Evolutionary conservation across 371 early-diverging fungal genomes (phyloP).

Genomic region (Basidiobolus meristosporus): DNA sequence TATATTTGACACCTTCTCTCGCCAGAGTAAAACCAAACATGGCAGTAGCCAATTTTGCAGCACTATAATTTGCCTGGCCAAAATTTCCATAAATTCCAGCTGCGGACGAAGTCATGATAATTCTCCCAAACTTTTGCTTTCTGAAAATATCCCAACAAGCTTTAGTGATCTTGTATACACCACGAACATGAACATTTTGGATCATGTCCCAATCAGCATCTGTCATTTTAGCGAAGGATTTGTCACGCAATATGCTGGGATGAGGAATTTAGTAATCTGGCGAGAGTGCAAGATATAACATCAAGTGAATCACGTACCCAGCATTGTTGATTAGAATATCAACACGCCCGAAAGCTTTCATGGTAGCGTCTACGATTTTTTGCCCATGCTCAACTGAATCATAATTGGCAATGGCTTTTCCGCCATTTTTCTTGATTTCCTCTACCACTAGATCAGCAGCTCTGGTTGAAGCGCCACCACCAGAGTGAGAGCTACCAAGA

Average conservation of each 20-base stretch:
- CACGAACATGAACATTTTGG: constrained; percentile 80
- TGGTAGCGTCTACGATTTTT: constrained; percentile 88
- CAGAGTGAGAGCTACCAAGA: constrained; percentile 67
- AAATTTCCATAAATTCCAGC: constrained; percentile 98
- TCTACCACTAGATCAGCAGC: constrained; percentile 94
- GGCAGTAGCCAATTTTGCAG: constrained; percentile 82
- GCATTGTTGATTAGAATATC: constrained; percentile 96
- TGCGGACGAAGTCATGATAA: constrained; percentile 71
- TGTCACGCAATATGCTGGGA: constrained; percentile 79
- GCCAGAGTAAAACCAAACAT: constrained; percentile 84
- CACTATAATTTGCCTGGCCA: constrained; percentile 93
- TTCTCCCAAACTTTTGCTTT: constrained; percentile 84
- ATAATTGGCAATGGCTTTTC: constrained; percentile 93
- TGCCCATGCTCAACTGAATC: constrained; percentile 92
- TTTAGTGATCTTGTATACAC: constrained; percentile 85
- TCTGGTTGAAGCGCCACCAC: constrained; percentile 44
- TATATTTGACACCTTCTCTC: constrained; percentile 83
- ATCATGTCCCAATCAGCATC: constrained; percentile 94
- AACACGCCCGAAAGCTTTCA: constrained; percentile 85
- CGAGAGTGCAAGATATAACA: neutral
- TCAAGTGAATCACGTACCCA: constrained; percentile 19
- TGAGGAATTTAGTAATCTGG: neutral
- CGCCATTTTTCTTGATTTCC: constrained; percentile 80
- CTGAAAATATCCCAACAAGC: constrained; percentile 93
- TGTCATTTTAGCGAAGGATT: constrained; percentile 84